Base-by-base conservation (phyloP, 441 rosid genomes). In the Biscutella laevigata region DNA sequence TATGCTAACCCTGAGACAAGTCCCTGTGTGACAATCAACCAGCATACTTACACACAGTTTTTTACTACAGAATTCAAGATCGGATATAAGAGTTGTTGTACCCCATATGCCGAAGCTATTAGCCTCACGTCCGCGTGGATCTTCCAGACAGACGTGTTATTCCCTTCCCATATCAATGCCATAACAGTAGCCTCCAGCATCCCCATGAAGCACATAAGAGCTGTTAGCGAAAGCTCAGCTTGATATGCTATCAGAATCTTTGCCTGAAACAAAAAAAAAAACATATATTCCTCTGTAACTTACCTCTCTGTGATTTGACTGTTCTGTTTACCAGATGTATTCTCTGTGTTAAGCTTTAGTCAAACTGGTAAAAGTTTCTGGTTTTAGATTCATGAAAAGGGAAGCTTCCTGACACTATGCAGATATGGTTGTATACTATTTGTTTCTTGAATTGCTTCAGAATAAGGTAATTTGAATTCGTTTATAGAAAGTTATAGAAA, bases 131-230 rank as follows among this genome's bases (percentile, higher is more conserved):
- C 91, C 73, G 77, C 71, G 28, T 52, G 42, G 22, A 88, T 62
- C 37, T 76, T 40, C 95, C 96, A 91, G 45, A 56, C 72, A 0
- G 68, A 41, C 37, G 74, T 25, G 35, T 79, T 76, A 14, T 77
- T 78, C 40, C 74, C 71, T 66, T 87, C 90, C 86, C 82, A 79
- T 4, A 82, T 45, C 16, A 84, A 48, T 1, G 81, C 94, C 1
- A 65, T 71, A 11, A 71, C 59, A 1, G 71, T 19, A 32, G 92
- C 95, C 51, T 83, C 88, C 13, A 81, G 53, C 17, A 95, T 87
- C 15, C 98, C 95, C 58, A 90, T 20, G 27, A 77, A 58, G 70
- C 98, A 90, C 48, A 90, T 79, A 83, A 89, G 84, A 17, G 72
- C 84, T 4, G 96, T 80, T 25, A 90, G 73, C 5, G 96, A 84